Conservation (phyloP, 148 eudicot genomes). For the Diospyros kaki region DNA sequence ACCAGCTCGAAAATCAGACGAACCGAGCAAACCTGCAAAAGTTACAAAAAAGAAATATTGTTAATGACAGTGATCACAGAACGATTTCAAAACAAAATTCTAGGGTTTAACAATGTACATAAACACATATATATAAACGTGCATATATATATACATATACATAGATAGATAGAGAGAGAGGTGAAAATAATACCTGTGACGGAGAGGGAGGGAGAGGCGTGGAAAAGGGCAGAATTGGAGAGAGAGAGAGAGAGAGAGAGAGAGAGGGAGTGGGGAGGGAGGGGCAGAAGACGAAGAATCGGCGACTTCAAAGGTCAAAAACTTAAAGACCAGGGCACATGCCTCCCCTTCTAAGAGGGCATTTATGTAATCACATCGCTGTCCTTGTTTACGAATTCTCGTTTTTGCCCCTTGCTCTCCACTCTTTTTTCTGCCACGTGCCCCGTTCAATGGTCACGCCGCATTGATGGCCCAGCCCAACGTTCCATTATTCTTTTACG, state of each 20-base stretch:
- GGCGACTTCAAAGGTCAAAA: constrained; percentile 1
- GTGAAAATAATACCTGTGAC: constrained; percentile 8
- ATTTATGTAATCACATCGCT: constrained; percentile 10
- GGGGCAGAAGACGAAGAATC: background rate
- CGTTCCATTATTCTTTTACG: too few relatives aligned
- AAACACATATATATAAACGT: background rate
- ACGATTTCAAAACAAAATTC: background rate
- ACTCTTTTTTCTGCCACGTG: background rate
- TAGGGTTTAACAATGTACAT: too few relatives aligned
- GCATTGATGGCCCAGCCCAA: too few relatives aligned
- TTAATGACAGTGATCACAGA: background rate
- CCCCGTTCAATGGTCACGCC: too few relatives aligned
- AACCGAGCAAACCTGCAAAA: constrained; percentile 8
- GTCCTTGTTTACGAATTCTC: background rate
- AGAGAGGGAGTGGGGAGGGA: constrained; percentile 1
- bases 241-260: constrained; percentile 2
- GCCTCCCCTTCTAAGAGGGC: background rate
- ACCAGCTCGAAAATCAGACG: background rate
- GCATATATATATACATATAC: background rate
- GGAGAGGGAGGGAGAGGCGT: background rate
- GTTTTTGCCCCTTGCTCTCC: background rate
- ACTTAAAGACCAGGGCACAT: background rate
- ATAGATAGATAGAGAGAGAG: background rate
- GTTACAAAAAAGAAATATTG: background rate
- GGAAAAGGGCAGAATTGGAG: constrained; percentile 2